These are phyloP conservation scores for Phylloporus rhodoxanthus DNA, from an alignment of 768 basidiomycete species.

Conservation along the genomic window DNA sequence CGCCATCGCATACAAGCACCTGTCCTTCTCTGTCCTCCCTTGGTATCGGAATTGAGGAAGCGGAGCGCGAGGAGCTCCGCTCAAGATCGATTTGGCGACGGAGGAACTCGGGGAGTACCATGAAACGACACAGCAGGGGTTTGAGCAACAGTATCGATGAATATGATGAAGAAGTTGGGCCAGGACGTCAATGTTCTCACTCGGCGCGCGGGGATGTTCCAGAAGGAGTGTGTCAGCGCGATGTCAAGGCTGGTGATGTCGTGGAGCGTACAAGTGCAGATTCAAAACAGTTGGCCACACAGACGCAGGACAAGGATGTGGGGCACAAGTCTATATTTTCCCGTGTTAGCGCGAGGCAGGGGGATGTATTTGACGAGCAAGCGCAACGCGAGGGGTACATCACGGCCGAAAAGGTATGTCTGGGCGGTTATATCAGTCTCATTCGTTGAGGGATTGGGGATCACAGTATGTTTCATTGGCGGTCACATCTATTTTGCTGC, in stretches of 20 bases:
- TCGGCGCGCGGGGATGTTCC: not conserved
- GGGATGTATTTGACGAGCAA: conserved; percentile 1
- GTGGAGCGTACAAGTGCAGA: not conserved
- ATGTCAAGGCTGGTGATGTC: not conserved
- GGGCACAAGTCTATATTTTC: conserved; percentile 25
- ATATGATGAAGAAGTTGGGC: not conserved
- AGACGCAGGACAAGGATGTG: conserved; percentile 15
- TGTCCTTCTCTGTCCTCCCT: conserved; percentile 17
- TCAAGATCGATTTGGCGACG: conserved; percentile 18
- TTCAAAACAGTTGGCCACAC: not conserved
- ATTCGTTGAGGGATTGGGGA: not conserved
- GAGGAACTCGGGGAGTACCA: conserved; percentile 7
- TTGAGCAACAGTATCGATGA: not conserved
- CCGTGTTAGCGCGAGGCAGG: conserved; percentile 21
- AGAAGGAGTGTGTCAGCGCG: not conserved
- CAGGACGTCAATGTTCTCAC: not conserved
- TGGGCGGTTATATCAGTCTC: not conserved
- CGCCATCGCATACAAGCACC: conserved; percentile 13
- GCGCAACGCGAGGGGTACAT: conserved; percentile 19
- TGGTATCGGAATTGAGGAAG: conserved; percentile 21
- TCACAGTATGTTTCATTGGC: conserved; percentile 24
- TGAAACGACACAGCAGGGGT: conserved; percentile 8
- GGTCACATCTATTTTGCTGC: conserved; percentile 23
- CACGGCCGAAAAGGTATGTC: conserved; percentile 25
- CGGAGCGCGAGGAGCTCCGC: conserved; percentile 18